Evolutionary conservation across 176 grass and related monocot species (phyloP), one percentile per base, ranked within the genome.

Genomic region (Phoenix dactylifera): DNA sequence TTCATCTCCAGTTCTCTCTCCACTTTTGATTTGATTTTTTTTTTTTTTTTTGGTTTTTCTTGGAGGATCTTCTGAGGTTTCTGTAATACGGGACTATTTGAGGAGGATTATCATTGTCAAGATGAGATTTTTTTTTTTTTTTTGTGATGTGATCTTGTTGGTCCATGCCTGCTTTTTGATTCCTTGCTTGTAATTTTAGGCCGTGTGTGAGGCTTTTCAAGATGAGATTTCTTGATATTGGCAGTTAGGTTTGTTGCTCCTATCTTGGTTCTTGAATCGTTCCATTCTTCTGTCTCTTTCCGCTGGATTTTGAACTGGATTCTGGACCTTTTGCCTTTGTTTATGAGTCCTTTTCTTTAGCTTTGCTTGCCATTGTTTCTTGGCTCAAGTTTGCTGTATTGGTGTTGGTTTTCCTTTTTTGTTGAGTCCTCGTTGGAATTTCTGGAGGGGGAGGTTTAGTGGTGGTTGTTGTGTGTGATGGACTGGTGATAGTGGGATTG

Each of bases 51-150:
- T 58, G n/a, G n/a, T n/a, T n/a, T n/a, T n/a, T n/a, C n/a, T n/a
- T n/a, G 16, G 51, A 62, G 61, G 35, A 6, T 54, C 26, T 32
- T 60, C 49, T 51, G 35, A 73, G 64, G 30, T 39, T 19, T 3
- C 49, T 58, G 60, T 57, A 25, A 26, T 56, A 62, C 30, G 30
- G 49, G 58, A 77, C n/a, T 63, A 51, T 15, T 77, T 52, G 20
- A 51, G 65, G 52, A 35, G 24, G 26, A 28, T 28, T 28, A 28
- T 28, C 26, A 28, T 75, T 67, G 17, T 9, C 25, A 44, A 67
- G 20, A 23, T 68, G 48, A 32, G 25, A 60, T 60, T 50, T 39
- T 76, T 30, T 54, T 15, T 52, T 30, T 53, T 3, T 55, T 55
- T 17, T 62, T 22, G 20, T 20, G 20, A 20, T 20, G 20, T 19